These are phyloP conservation scores for Globisporangium irregulare DNA, from an alignment of 352 stramenopile species.

Conservation along the genomic window DNA sequence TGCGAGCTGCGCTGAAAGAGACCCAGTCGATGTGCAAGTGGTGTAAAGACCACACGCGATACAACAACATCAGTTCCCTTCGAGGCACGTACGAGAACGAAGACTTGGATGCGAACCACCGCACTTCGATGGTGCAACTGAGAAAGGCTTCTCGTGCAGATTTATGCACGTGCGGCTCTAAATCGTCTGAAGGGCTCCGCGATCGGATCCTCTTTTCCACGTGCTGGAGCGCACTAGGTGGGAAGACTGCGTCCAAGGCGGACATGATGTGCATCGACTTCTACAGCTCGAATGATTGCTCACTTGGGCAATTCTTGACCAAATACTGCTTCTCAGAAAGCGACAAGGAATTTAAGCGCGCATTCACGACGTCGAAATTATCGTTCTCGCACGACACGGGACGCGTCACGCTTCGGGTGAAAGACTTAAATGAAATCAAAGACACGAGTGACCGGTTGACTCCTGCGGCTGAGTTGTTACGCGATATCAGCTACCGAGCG, in stretches of 20 bases:
- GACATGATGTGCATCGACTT: constrained; percentile 90
- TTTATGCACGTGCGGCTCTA: constrained; percentile 62
- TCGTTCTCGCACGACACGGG: constrained; percentile 83
- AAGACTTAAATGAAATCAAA: constrained; percentile 70
- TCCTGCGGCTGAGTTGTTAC: constrained; percentile 47
- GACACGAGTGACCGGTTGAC: constrained; percentile 52
- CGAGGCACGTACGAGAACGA: constrained; percentile 41
- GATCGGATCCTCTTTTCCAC: constrained; percentile 82
- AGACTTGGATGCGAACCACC: constrained; percentile 10
- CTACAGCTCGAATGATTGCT: constrained; percentile 82
- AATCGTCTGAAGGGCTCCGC: constrained; percentile 50
- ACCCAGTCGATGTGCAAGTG: constrained; percentile 80
- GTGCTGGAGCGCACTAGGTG: constrained; percentile 80
- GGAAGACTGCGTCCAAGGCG: constrained; percentile 71
- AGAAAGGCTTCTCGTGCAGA: constrained; percentile 17
- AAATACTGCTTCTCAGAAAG: constrained; percentile 76
- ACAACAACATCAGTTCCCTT: constrained; percentile 83
- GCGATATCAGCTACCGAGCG: constrained; percentile 58
- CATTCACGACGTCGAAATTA: constrained; percentile 75
- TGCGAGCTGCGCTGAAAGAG: constrained; percentile 78
- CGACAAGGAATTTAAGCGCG: constrained; percentile 72
- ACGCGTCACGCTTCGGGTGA: constrained; percentile 67
- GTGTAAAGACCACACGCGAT: constrained; percentile 80
- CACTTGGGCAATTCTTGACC: constrained; percentile 75
- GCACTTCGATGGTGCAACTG: constrained; percentile 11